Percentiles rank a stretch among this genome's conserved stretches.
Evolutionary conservation across 2,329 filamentous ascomycete genomes (phyloP).

Genomic region (Xylariaceae sp.): DNA sequence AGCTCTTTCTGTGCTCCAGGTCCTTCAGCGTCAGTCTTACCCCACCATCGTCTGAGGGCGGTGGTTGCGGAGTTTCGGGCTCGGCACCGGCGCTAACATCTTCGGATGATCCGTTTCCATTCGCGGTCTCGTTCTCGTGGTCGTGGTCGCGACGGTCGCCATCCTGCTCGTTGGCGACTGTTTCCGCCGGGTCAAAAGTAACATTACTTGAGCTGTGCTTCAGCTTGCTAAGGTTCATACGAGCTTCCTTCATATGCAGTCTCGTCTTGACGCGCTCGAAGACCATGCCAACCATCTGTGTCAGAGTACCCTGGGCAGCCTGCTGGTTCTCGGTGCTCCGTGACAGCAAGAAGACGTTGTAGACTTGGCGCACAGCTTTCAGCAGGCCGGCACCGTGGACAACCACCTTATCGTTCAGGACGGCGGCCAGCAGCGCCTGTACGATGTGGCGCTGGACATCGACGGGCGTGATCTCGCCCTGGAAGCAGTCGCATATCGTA

Average conservation of each 20-base stretch:
- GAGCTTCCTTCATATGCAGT: conserved; percentile 79
- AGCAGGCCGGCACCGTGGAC: conserved; percentile 93
- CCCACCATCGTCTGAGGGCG: conserved; percentile 36
- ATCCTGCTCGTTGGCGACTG: conserved; percentile 31
- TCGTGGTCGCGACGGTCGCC: conserved; percentile 25
- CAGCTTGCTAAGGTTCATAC: conserved; percentile 52
- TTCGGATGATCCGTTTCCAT: conserved; percentile 33
- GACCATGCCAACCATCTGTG: conserved; percentile 97
- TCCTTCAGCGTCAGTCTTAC: conserved; percentile 61
- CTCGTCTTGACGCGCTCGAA: conserved; percentile 90
- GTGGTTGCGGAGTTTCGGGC: conserved; percentile 26
- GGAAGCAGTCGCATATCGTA: conserved; percentile 98
- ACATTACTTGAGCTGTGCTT: conserved; percentile 49
- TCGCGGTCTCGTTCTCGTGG: too few relatives aligned
- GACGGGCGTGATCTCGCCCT: conserved; percentile 85
- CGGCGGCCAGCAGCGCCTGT: conserved; percentile 90
- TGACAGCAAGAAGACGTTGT: conserved; percentile 96
- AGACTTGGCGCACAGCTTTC: conserved; percentile 95
- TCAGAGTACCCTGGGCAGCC: conserved; percentile 91
- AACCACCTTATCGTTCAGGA: conserved; percentile 97
- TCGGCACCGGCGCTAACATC: conserved; percentile 30
- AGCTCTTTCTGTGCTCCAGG: conserved; percentile 62
- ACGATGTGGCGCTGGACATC: conserved; percentile 97
- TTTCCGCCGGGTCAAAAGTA: conserved; percentile 45
- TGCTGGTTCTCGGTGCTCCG: conserved; percentile 93